Percentiles rank a stretch among this genome's conserved stretches.
These are phyloP conservation scores for Carex littledalei DNA, from an alignment of 176 grass and related monocot species.

Conservation along the genomic window DNA sequence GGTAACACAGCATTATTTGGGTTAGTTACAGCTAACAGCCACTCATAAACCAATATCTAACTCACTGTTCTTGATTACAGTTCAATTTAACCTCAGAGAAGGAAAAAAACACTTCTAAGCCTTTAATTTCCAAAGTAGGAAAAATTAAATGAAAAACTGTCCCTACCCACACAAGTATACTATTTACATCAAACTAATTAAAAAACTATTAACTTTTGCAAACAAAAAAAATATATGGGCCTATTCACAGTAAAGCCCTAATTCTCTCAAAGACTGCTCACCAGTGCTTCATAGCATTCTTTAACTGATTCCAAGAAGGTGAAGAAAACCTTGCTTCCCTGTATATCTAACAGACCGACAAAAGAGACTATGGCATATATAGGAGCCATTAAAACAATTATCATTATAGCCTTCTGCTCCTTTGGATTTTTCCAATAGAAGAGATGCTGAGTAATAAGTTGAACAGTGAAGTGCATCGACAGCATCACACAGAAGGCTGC, in stretches of 20 bases:
- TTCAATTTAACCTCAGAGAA: background rate
- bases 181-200: background rate
- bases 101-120: background rate
- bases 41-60: background rate
- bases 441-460: slow-evolving; percentile 87
- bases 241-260: background rate
- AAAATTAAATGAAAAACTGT: background rate
- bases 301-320: slow-evolving; percentile 89
- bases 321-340: slow-evolving; percentile 88
- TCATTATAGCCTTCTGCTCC: slow-evolving; percentile 94
- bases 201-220: background rate
- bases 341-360: slow-evolving; percentile 85
- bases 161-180: background rate
- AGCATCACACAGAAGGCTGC: slow-evolving; percentile 90
- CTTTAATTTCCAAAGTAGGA: background rate
- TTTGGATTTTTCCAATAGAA: slow-evolving; percentile 99
- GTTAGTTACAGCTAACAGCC: background rate
- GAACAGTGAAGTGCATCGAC: slow-evolving; percentile 89
- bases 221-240: background rate
- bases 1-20: background rate
- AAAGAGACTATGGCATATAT: slow-evolving; percentile 89
- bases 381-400: slow-evolving; percentile 94
- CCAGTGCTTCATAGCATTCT: slow-evolving; percentile 98
- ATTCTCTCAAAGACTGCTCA: slow-evolving; percentile 17
- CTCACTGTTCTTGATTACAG: background rate